Evolutionary conservation across 768 basidiomycete species (phyloP).

Genomic region (Mycena maculata): DNA sequence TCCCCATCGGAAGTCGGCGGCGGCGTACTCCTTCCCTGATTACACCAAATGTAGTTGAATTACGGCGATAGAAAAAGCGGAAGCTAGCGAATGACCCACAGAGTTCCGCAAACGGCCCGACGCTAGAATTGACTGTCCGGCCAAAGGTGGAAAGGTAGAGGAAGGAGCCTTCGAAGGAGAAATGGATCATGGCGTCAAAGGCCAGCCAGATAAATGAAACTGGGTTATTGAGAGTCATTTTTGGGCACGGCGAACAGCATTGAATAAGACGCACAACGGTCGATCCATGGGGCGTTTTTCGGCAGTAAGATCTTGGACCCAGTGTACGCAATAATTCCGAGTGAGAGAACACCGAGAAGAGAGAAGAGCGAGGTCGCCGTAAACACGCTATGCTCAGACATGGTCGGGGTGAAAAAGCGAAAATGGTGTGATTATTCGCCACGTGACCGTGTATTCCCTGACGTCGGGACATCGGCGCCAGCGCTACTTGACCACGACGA

Average conservation of each 20-base stretch:
- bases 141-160: slow-evolving; percentile 83
- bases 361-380: slow-evolving; percentile 73
- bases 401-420: background rate
- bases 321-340: slow-evolving; percentile 64
- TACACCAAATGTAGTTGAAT: background rate
- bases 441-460: slow-evolving; percentile 20
- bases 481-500: no score
- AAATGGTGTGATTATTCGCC: background rate
- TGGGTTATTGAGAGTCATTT: background rate
- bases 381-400: slow-evolving; percentile 48
- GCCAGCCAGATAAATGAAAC: slow-evolving; percentile 82
- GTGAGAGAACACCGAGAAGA: slow-evolving; percentile 65
- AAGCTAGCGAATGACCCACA: slow-evolving; percentile 62
- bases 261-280: slow-evolving; percentile 51
- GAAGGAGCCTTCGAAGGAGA: slow-evolving; percentile 84
- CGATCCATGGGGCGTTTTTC: slow-evolving; percentile 70
- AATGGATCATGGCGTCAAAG: slow-evolving; percentile 86
- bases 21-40: slow-evolving; percentile 84
- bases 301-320: slow-evolving; percentile 70
- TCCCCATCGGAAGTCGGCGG: slow-evolving; percentile 87
- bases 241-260: background rate
- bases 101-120: slow-evolving; percentile 76
- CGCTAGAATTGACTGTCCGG: slow-evolving; percentile 73
- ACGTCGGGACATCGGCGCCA: no score
- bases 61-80: background rate